A percentile compares a stretch with the other conserved stretches of the same genome.
Evolutionary conservation across 106 monocot species (phyloP).

Genomic region (Amphibolis antarctica): DNA sequence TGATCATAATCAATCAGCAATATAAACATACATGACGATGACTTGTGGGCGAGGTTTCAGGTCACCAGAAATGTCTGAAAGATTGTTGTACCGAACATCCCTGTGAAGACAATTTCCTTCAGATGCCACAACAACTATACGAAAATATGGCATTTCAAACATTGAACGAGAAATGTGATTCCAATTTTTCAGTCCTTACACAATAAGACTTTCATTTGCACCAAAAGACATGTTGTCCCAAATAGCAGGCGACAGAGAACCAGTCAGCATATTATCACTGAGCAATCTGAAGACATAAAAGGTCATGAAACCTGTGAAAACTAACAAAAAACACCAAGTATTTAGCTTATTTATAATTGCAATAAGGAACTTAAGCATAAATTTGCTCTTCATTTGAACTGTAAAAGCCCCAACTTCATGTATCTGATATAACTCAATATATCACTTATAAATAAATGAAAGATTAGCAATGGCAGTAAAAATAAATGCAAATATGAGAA

Average conservation of each 20-base stretch:
- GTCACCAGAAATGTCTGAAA: constrained; percentile 43
- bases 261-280: constrained; percentile 54
- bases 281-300: constrained; percentile 51
- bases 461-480: too few relatives aligned
- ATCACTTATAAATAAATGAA: too few relatives aligned
- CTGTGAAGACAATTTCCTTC: constrained; percentile 30
- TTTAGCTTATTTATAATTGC: background rate
- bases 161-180: background rate
- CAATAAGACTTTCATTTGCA: constrained; percentile 61
- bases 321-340: background rate
- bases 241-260: constrained; percentile 60
- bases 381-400: too few relatives aligned
- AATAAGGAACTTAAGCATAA: background rate
- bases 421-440: too few relatives aligned
- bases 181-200: constrained; percentile 43
- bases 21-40: constrained; percentile 49
- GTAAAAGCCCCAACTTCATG: too few relatives aligned
- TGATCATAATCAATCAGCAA: background rate
- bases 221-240: constrained; percentile 49
- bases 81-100: constrained; percentile 72
- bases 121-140: constrained; percentile 1
- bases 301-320: background rate
- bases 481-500: too few relatives aligned
- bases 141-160: background rate
- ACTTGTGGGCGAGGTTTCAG: constrained; percentile 63